Percentiles rank a stretch among this genome's conserved stretches.
Conservation (phyloP, 106 monocot species). For the Dendrobium huoshanense region DNA sequence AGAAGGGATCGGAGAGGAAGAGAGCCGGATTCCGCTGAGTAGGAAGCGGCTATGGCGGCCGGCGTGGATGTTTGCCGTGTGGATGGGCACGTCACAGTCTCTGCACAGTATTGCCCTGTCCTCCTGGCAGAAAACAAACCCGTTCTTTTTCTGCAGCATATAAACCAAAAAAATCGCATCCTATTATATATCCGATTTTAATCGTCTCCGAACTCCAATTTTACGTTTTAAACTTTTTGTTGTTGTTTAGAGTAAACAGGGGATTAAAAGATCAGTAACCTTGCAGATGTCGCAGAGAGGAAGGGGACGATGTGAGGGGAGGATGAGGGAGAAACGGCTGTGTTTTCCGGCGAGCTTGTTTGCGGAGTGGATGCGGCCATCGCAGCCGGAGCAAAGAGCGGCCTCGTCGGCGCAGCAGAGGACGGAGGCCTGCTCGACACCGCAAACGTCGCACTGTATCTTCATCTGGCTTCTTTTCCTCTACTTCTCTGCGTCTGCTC, state of each 20-base stretch:
- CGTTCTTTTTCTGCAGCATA: slow-evolving; percentile 52
- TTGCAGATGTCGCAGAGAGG: slow-evolving; percentile 74
- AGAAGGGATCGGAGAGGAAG: background rate
- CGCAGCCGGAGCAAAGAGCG: slow-evolving; percentile 67
- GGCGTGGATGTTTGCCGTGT: slow-evolving; percentile 49
- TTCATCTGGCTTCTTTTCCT: slow-evolving; percentile 36
- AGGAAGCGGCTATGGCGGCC: slow-evolving; percentile 57
- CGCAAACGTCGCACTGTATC: slow-evolving; percentile 74
- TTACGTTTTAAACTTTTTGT: background rate
- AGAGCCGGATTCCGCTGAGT: slow-evolving; percentile 34
- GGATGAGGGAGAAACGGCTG: slow-evolving; percentile 57
- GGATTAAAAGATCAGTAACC: slow-evolving; percentile 12
- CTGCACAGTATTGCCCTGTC: slow-evolving; percentile 72
- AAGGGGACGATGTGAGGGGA: background rate
- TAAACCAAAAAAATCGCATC: background rate
- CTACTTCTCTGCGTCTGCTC: background rate
- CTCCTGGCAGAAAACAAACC: slow-evolving; percentile 78
- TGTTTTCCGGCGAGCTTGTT: slow-evolving; percentile 77
- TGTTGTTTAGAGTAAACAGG: background rate
- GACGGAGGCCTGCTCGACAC: slow-evolving; percentile 40
- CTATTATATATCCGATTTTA: too few relatives aligned
- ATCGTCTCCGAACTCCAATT: background rate
- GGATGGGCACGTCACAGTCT: slow-evolving; percentile 71
- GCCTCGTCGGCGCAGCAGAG: slow-evolving; percentile 94
- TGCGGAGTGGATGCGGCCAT: slow-evolving; percentile 54